A percentile compares a stretch with the other conserved stretches of the same genome.
Evolutionary conservation across 495 filamentous ascomycete genomes (phyloP).

Genomic region (Neurospora terricola): DNA sequence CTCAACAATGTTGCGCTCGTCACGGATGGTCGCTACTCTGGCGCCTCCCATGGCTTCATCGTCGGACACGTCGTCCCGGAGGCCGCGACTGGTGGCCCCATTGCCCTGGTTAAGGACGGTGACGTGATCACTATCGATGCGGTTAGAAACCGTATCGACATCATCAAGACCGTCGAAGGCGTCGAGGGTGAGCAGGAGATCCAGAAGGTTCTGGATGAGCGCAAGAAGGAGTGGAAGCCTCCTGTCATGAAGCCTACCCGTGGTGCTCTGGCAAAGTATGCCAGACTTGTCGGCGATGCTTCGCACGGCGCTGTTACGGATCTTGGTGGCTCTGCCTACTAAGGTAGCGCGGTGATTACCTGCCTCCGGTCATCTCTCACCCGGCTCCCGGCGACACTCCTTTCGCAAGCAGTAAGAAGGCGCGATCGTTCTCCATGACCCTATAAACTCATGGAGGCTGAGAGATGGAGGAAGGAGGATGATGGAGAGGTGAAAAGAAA

Average conservation of each 20-base stretch:
- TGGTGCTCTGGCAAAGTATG: slow-evolving; percentile 88
- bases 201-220: slow-evolving; percentile 58
- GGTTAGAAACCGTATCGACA: slow-evolving; percentile 62
- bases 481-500: too few relatives aligned
- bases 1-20: slow-evolving; percentile 84
- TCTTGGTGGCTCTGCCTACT: neutral
- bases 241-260: slow-evolving; percentile 68
- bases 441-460: too few relatives aligned
- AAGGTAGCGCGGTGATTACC: too few relatives aligned
- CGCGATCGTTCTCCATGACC: too few relatives aligned
- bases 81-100: slow-evolving; percentile 71
- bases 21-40: slow-evolving; percentile 86
- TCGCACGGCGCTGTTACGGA: slow-evolving; percentile 48
- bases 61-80: slow-evolving; percentile 92
- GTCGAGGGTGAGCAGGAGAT: slow-evolving; percentile 7
- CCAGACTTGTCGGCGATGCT: slow-evolving; percentile 45
- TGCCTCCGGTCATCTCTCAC: too few relatives aligned
- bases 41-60: slow-evolving; percentile 91
- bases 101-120: slow-evolving; percentile 69
- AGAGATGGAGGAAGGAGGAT: too few relatives aligned
- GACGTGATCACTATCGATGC: slow-evolving; percentile 85
- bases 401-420: too few relatives aligned
- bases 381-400: too few relatives aligned
- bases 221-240: slow-evolving; percentile 62
- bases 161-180: slow-evolving; percentile 37